These are phyloP conservation scores for Neurospora sp. DNA, from an alignment of 2,329 filamentous ascomycete genomes.

Conservation along the genomic window DNA sequence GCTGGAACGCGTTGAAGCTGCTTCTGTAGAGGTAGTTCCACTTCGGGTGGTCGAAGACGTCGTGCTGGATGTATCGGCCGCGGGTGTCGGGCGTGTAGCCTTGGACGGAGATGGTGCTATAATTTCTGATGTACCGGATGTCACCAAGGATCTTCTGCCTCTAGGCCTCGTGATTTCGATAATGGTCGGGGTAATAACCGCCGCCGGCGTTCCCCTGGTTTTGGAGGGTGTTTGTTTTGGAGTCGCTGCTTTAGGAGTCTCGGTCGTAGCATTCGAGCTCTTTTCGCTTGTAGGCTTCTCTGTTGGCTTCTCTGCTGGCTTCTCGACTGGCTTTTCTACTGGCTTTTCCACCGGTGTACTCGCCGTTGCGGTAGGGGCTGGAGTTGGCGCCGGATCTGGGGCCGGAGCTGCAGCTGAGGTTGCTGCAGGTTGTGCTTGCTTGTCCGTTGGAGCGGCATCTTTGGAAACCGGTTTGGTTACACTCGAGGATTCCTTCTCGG, in stretches of 20 bases:
- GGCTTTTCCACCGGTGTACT: background rate
- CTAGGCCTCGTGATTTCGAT: background rate
- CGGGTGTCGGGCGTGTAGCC: background rate
- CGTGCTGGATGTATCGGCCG: background rate
- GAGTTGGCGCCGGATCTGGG: background rate
- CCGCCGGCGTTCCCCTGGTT: background rate
- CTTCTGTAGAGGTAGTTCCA: background rate
- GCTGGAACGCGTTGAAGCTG: background rate
- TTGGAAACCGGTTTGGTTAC: background rate
- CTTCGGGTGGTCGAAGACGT: background rate
- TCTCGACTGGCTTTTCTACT: background rate
- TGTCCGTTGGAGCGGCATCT: background rate
- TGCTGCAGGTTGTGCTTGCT: background rate
- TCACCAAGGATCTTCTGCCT: background rate
- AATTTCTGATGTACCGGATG: background rate
- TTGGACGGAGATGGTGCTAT: background rate
- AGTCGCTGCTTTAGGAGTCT: background rate
- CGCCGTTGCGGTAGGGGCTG: background rate
- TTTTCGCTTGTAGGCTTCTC: background rate
- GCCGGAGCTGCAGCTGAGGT: background rate
- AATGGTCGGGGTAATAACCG: background rate
- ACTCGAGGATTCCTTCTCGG: background rate
- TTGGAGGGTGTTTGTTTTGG: background rate
- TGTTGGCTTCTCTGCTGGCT: background rate
- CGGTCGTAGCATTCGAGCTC: background rate